A percentile compares a stretch with the other conserved stretches of the same genome.
These are phyloP conservation scores for Naganishia randhawae DNA, from an alignment of 768 basidiomycete genomes.

Conservation along the genomic window DNA sequence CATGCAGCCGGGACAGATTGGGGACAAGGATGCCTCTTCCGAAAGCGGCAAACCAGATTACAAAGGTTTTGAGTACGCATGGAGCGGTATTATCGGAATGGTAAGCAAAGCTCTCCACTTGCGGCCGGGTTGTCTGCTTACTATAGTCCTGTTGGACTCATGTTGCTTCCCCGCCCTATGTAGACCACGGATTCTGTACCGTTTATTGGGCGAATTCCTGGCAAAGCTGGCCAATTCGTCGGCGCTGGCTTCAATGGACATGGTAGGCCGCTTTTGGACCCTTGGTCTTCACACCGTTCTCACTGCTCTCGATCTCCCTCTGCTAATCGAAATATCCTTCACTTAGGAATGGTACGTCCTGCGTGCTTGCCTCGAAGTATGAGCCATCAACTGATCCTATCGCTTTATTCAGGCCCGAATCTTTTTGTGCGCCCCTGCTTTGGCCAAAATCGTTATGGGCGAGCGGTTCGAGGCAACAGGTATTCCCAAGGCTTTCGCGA, in stretches of 20 bases:
- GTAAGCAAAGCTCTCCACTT: slow-evolving; percentile 26
- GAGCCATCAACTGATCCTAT: not conserved
- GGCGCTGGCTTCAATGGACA: slow-evolving; percentile 30
- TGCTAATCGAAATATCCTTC: not conserved
- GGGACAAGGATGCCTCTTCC: not conserved
- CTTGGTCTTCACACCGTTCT: too few relatives aligned
- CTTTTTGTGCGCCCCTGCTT: slow-evolving; percentile 40
- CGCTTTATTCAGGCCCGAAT: slow-evolving; percentile 39
- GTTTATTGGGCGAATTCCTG: slow-evolving; percentile 38
- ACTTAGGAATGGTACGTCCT: slow-evolving; percentile 14
- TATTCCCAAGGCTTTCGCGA: slow-evolving; percentile 35
- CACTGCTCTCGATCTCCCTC: not conserved
- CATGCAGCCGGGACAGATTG: not conserved
- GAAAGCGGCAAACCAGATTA: not conserved
- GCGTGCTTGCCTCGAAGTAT: not conserved
- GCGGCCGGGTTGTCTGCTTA: not conserved
- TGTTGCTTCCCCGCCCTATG: not conserved
- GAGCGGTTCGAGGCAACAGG: slow-evolving; percentile 35
- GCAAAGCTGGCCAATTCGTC: slow-evolving; percentile 40
- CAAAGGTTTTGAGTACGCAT: slow-evolving; percentile 41
- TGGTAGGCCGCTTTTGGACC: slow-evolving; percentile 37
- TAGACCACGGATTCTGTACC: slow-evolving; percentile 42
- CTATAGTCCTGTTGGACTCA: not conserved
- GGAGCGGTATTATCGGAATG: slow-evolving; percentile 44
- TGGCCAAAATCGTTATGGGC: slow-evolving; percentile 33